Evolutionary conservation across 495 filamentous ascomycete genomes (phyloP).

Genomic region (Xylaria castorea): DNA sequence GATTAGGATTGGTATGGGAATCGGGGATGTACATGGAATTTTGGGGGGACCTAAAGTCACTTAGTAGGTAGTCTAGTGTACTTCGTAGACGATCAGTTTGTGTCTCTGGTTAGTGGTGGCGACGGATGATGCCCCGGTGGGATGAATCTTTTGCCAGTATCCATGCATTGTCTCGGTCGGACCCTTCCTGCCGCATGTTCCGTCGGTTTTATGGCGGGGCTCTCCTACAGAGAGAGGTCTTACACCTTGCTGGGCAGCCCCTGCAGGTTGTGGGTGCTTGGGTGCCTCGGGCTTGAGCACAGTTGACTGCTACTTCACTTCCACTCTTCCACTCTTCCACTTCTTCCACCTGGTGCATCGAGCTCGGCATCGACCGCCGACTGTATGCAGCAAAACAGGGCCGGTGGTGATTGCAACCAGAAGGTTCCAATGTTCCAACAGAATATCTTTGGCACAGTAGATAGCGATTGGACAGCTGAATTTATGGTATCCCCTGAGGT

Average conservation of each 20-base stretch:
- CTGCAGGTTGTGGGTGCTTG: not conserved
- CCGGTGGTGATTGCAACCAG: not conserved
- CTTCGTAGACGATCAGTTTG: too few species aligned
- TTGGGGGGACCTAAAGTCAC: not conserved
- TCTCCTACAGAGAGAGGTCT: conserved; percentile 7
- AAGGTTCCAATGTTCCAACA: not conserved
- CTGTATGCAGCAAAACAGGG: not conserved
- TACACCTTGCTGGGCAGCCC: conserved; percentile 1
- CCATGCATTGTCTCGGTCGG: conserved; percentile 24
- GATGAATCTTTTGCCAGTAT: conserved; percentile 4
- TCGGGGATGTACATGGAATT: not conserved
- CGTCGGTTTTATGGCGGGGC: conserved; percentile 16
- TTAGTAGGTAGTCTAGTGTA: too few species aligned
- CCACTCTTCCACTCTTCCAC: not conserved
- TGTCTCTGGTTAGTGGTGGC: not conserved
- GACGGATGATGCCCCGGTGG: conserved; percentile 6
- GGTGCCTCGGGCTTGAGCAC: not conserved
- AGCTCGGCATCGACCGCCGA: conserved; percentile 10
- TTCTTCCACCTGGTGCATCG: not conserved
- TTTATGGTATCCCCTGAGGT: conserved; percentile 11
- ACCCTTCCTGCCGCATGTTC: conserved; percentile 18
- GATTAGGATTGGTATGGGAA: not conserved
- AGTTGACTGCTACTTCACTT: not conserved
- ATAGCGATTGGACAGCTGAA: conserved; percentile 14
- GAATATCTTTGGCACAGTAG: not conserved